A percentile compares a stretch with the other conserved stretches of the same genome.
phyloP scores from a whole-genome alignment of 2,329 filamentous ascomycete genomes.

The Aspergillus sp. region DNA sequence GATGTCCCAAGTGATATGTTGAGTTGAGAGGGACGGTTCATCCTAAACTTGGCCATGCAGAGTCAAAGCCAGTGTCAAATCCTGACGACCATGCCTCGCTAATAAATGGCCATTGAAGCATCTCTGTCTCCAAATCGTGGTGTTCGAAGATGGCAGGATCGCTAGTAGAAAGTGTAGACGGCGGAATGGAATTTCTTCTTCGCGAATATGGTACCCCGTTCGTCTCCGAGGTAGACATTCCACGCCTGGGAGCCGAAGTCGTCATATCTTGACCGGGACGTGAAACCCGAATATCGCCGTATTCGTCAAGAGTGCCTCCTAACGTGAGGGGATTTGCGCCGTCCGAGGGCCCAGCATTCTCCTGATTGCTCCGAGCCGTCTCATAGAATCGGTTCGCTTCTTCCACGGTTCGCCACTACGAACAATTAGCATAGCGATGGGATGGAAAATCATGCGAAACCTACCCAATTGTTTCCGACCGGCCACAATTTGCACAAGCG shows the following conservation, averaged over 20 bases:
- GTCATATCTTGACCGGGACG: constrained; percentile 23
- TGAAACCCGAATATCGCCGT: constrained; percentile 34
- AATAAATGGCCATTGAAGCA: constrained; percentile 40
- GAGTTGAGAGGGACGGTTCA: not conserved
- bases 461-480: constrained; percentile 35
- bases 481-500: constrained; percentile 33
- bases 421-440: not conserved
- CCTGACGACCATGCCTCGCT: constrained; percentile 36
- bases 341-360: constrained; percentile 18
- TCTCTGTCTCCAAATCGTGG: constrained; percentile 33
- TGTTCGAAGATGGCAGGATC: constrained; percentile 10
- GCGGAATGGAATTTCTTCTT: not conserved
- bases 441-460: not conserved
- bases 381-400: constrained; percentile 37
- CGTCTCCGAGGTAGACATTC: not conserved
- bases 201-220: not conserved
- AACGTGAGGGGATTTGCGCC: constrained; percentile 30
- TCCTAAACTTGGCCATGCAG: constrained; percentile 24
- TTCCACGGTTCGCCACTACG: constrained; percentile 35
- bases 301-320: constrained; percentile 35
- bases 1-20: not conserved
- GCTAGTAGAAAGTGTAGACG: not conserved
- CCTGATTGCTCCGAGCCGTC: constrained; percentile 27
- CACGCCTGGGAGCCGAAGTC: not conserved
- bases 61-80: constrained; percentile 32